These are phyloP conservation scores for Coniochaeta hoffmannii DNA, from an alignment of 2,329 filamentous ascomycete genomes.

Conservation along the genomic window DNA sequence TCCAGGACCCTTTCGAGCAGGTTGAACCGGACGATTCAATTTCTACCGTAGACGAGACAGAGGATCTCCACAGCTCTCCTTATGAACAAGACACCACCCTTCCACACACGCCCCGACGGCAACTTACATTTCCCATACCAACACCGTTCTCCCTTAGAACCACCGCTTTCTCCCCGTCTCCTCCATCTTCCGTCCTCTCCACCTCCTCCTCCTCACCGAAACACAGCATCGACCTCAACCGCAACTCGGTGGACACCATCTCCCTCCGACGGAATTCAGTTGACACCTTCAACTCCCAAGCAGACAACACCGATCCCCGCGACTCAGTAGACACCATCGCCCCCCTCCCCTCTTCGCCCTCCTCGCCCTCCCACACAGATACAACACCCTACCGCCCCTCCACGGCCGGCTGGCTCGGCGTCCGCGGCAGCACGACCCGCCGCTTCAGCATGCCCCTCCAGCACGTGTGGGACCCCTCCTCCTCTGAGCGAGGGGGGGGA, in stretches of 20 bases:
- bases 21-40: background rate
- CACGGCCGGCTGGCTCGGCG: slow-evolving; percentile 22
- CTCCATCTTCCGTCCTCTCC: background rate
- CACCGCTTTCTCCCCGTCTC: background rate
- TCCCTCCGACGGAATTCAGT: slow-evolving; percentile 5
- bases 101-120: background rate
- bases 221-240: background rate
- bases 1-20: background rate
- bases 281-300: slow-evolving; percentile 2
- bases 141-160: background rate
- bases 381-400: slow-evolving; percentile 14
- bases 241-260: background rate
- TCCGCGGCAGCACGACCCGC: slow-evolving; percentile 18
- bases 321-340: slow-evolving; percentile 5
- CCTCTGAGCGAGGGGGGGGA: background rate
- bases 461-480: slow-evolving; percentile 1
- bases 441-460: slow-evolving; percentile 14
- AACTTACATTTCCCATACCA: background rate
- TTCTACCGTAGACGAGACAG: background rate
- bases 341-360: background rate
- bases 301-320: no score
- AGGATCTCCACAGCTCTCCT: background rate
- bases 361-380: background rate
- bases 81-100: background rate
- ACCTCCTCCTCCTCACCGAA: background rate